A percentile compares a stretch with the other conserved stretches of the same genome.
phyloP scores from a whole-genome alignment of 1,284 basidiomycete species.

The Ustilago vetiveriae region DNA sequence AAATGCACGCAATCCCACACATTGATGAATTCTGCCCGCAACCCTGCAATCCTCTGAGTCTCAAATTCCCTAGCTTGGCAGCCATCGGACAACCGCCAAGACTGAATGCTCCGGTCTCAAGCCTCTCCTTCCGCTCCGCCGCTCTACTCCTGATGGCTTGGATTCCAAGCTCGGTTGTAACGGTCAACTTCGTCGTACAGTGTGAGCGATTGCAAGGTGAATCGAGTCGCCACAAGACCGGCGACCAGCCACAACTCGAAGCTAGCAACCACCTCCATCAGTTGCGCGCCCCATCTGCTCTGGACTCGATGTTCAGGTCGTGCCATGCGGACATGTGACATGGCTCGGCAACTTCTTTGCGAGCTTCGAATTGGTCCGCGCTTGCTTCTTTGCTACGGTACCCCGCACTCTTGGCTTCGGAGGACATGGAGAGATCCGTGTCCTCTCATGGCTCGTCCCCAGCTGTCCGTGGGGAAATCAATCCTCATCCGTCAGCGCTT shows the following conservation, averaged over 20 bases:
- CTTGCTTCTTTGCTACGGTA: not conserved
- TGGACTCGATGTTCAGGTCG: too few species aligned
- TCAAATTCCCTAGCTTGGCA: constrained; percentile 8
- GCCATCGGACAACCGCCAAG: not conserved
- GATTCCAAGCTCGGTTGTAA: not conserved
- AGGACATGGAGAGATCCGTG: not conserved
- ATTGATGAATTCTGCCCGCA: constrained; percentile 3
- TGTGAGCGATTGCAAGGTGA: too few species aligned
- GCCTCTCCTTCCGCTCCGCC: too few species aligned
- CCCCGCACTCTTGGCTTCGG: not conserved
- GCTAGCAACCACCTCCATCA: not conserved
- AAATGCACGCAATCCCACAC: too few species aligned
- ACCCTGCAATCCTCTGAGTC: constrained; percentile 7
- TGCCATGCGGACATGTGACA: constrained; percentile 1
- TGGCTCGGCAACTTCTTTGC: not conserved
- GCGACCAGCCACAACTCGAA: not conserved
- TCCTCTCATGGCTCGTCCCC: too few species aligned
- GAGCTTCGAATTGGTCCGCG: not conserved
- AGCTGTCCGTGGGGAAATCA: too few species aligned
- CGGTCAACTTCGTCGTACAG: not conserved
- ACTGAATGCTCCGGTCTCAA: not conserved
- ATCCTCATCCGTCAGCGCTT: too few species aligned
- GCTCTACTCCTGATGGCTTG: too few species aligned
- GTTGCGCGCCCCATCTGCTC: not conserved
- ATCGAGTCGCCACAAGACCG: too few species aligned